Base-by-base conservation (phyloP, 78 protist genomes). In the Pigoraptor vietnamica region DNA sequence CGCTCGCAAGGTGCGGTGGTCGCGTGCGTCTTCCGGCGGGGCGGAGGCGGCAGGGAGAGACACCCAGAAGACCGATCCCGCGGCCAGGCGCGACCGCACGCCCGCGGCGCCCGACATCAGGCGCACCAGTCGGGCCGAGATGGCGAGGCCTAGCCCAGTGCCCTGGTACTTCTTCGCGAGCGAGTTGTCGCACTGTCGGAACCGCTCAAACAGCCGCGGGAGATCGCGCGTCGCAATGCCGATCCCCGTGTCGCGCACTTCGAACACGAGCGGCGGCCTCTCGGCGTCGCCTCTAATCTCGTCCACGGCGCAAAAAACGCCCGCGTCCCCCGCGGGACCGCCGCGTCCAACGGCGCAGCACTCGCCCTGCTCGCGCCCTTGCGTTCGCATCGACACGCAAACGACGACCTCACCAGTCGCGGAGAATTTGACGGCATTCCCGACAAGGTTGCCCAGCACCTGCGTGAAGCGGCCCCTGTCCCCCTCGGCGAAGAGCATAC, bases 81-180 rank as follows among this genome's bases (percentile, higher is more conserved):
- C 29, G 29, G 29, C 67, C 67, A 21, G 67, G 29, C 29, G n/a
- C 23, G 84, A 79, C 34, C 32, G 34, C 21, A 79, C 96, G 90
- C 40, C 34, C 29, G 94, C 55, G 86, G 24, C 33, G 14, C 97
- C 97, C 34, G 90, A 94, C 95, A 96, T 93, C 1, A 92, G 84
- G n/a, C 67, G 94, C 19, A 96, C 89, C 82, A 96, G 37, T 21
- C 91, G 91, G 36, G 88, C 93, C 37, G 91, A 87, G 25, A 92
- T 92, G 10, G 95, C 91, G 1, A 96, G 89, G 67, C 97, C 96
- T 1, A 96, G 91, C 33, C 97, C 97, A 9, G 97, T 94, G 36
- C 97, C 97, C 23, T 95, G 95, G 90, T 93, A 94, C 88, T 89
- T 67, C 48, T 95, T 32, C 33, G 96, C 92, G 33, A 92, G 93